Percentiles rank a stretch among this genome's conserved stretches.
phyloP scores from a whole-genome alignment of 768 basidiomycete species.

The Mycena galericulata region DNA sequence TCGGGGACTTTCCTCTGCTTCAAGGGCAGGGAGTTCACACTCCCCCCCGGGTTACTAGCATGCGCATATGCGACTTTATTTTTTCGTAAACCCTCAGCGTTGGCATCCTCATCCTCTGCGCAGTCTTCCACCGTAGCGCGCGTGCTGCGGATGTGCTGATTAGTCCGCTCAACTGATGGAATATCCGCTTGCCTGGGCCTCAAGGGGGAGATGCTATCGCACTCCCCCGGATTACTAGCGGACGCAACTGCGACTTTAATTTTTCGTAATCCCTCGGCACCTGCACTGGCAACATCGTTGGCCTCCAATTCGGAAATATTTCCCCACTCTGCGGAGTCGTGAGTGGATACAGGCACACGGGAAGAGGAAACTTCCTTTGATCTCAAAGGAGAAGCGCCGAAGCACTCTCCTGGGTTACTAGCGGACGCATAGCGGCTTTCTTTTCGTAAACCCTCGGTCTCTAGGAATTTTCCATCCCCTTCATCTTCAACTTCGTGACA shows the following conservation, averaged over 20 bases:
- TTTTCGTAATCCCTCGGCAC: background rate
- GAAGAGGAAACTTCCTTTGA: background rate
- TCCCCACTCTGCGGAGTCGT: constrained; percentile 5
- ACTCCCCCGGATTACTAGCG: constrained; percentile 3
- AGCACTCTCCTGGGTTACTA: constrained; percentile 26
- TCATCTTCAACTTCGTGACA: background rate
- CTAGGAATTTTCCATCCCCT: background rate
- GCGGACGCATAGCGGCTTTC: constrained; percentile 18
- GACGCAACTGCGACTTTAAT: constrained; percentile 11
- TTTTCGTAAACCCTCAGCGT: background rate
- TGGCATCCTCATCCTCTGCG: background rate
- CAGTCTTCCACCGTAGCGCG: background rate
- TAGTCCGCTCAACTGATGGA: background rate
- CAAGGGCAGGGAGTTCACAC: background rate
- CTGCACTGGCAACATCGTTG: background rate
- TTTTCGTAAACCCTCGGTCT: constrained; percentile 9
- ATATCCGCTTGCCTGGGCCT: background rate
- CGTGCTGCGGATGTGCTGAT: background rate
- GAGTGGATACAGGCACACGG: background rate
- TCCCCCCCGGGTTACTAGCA: constrained; percentile 1
- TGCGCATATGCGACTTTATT: constrained; percentile 2
- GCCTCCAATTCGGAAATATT: constrained; percentile 1
- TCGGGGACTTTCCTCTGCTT: background rate
- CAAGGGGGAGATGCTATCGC: background rate
- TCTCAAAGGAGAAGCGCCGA: constrained; percentile 17